Conservation (phyloP, 1,284 basidiomycete species). For the Malassezia globosa region DNA sequence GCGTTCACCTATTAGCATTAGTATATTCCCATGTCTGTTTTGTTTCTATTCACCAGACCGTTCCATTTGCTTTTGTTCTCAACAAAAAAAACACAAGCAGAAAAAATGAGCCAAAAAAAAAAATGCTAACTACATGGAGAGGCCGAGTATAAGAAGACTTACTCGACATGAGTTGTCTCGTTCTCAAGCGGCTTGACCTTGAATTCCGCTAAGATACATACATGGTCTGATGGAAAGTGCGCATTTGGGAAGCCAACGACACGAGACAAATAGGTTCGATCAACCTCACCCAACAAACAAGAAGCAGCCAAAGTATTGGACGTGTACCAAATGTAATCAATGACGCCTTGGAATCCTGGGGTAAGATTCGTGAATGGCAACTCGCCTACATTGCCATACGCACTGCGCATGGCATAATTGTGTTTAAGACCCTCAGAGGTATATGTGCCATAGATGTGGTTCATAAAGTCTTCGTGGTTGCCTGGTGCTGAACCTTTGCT, state of each 20-base stretch:
- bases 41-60: no score
- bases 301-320: conserved; percentile 67
- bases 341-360: conserved; percentile 54
- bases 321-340: conserved; percentile 93
- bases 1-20: no score
- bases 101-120: no score
- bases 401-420: conserved; percentile 67
- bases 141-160: no score
- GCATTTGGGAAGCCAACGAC: conserved; percentile 93
- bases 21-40: no score
- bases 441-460: conserved; percentile 79
- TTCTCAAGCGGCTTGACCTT: conserved; percentile 27
- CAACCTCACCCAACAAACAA: conserved; percentile 76
- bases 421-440: conserved; percentile 80
- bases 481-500: conserved; percentile 57
- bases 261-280: conserved; percentile 72
- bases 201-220: conserved; percentile 44
- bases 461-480: conserved; percentile 84
- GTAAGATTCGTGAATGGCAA: conserved; percentile 81
- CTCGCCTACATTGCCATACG: conserved; percentile 53
- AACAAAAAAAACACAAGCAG: no score
- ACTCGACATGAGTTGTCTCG: neutral
- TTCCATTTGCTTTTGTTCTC: no score
- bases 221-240: conserved; percentile 61
- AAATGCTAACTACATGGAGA: no score